These are phyloP conservation scores for Mycena capillaripes DNA, from an alignment of 768 basidiomycete genomes.

Conservation along the genomic window DNA sequence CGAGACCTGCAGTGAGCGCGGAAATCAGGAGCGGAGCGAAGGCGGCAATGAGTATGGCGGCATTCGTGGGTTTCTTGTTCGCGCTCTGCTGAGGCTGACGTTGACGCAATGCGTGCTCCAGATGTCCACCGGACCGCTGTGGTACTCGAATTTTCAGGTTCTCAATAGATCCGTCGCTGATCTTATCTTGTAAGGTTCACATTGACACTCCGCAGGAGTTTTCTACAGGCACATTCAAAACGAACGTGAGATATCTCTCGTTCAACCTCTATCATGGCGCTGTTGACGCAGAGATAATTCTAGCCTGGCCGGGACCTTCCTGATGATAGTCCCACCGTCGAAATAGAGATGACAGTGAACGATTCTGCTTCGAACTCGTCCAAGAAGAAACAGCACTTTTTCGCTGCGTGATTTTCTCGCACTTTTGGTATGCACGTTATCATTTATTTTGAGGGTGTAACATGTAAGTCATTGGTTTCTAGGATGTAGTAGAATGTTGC, in stretches of 20 bases:
- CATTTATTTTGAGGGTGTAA: neutral
- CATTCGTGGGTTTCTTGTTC: neutral
- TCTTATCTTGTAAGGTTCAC: too few species aligned
- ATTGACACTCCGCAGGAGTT: too few species aligned
- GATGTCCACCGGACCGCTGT: neutral
- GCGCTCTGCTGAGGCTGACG: neutral
- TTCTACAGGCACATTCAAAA: too few species aligned
- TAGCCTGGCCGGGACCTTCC: neutral
- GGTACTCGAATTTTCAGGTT: too few species aligned
- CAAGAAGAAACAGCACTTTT: neutral
- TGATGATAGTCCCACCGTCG: too few species aligned
- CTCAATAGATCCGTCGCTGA: too few species aligned
- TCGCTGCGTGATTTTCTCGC: neutral
- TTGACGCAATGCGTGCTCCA: conserved; percentile 10
- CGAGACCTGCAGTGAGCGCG: too few species aligned
- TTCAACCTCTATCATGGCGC: neutral
- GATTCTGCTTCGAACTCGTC: neutral
- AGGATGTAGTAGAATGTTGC: neutral
- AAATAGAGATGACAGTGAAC: conserved; percentile 11
- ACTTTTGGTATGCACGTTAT: neutral
- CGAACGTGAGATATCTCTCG: neutral
- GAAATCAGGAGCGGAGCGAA: too few species aligned
- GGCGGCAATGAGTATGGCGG: too few species aligned
- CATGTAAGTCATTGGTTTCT: neutral
- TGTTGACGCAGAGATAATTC: neutral